Conservation (phyloP, 225 moss, liverwort and hornwort genomes). For the Physcomitrium patens region DNA sequence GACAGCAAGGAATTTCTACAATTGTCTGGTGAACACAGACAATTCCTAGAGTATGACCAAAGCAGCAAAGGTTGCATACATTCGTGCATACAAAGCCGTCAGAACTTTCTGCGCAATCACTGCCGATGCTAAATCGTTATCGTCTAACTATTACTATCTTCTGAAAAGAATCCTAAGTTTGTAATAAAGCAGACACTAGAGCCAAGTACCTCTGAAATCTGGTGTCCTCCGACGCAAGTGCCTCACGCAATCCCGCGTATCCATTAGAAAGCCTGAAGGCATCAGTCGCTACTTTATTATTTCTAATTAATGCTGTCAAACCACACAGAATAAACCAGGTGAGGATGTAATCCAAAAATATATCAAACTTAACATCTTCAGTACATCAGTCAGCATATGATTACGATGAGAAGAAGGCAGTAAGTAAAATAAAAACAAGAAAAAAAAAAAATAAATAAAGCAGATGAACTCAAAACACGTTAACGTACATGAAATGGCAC, state of each 20-base stretch:
- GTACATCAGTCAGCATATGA: not conserved
- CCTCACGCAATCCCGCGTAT: constrained; percentile 76
- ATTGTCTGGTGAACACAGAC: not conserved
- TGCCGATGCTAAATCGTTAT: no score
- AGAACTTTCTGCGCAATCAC: not conserved
- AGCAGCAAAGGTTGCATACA: not conserved
- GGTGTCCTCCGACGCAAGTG: constrained; percentile 62
- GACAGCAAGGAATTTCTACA: not conserved
- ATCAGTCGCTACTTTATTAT: constrained; percentile 71
- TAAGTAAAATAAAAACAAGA: not conserved
- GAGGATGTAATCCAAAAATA: constrained; percentile 9
- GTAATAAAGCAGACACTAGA: no score
- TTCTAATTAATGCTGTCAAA: constrained; percentile 70
- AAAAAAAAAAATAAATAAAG: not conserved
- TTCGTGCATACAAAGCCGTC: not conserved
- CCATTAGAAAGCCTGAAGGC: constrained; percentile 78
- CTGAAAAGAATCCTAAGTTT: no score
- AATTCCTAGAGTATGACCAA: not conserved
- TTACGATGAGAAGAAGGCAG: not conserved
- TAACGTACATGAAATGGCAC: constrained; percentile 84
- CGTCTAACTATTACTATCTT: no score
- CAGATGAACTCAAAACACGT: constrained; percentile 12
- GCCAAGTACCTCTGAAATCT: constrained; percentile 70
- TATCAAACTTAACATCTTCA: not conserved
- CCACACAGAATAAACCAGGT: not conserved